Base-by-base conservation (phyloP, 2,329 filamentous ascomycete species). In the Colletotrichum tamarilloi region DNA sequence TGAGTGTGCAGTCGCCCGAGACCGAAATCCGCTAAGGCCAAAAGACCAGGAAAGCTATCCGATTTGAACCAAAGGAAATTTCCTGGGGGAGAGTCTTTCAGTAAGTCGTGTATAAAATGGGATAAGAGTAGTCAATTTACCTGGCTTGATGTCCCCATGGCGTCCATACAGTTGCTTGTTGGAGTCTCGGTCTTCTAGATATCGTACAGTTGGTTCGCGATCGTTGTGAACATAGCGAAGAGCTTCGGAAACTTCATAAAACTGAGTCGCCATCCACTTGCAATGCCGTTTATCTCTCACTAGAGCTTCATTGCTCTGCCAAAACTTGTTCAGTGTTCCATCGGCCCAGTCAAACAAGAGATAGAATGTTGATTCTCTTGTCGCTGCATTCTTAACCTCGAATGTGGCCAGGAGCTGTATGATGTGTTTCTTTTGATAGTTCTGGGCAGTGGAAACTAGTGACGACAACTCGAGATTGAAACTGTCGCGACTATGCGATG, bases 311-410 rank as follows among this genome's bases (percentile, higher is more conserved):
- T 72, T 72, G 1, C 2, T 62, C 35, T 73, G 49, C 70, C 70
- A 73, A 12, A 73, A 69, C n/a, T 60, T 73, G 8, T 28, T 46
- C 1, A 73, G 26, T 19, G 46, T 64, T 1, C 70, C 70, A 9
- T 73, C 65, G 5, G 70, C 70, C 70, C 70, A 73, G 16, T 68
- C 65, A 7, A 73, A 69, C 3, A 73, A 30, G 0, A 73, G 16
- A 30, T 64, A 64, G 6, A 63, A 73, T 12, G 65, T 73, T 12
- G 65, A 24, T 4, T 30, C 57, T 1, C 26, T 58, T 4, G 68
- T 26, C 14, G 58, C 70, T 9, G 28, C 22, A 4, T 72, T 72
- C 1, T 35, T 32, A 0, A 69, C 66, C 42, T 73, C 70, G 14
- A 73, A 64, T 0, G 66, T 73, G 12, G 70, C 66, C 5, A 73